Percentiles rank a stretch among this genome's conserved stretches.
These are phyloP conservation scores for Rhizodiscina lignyota DNA, from an alignment of 495 filamentous ascomycete genomes.

Conservation along the genomic window DNA sequence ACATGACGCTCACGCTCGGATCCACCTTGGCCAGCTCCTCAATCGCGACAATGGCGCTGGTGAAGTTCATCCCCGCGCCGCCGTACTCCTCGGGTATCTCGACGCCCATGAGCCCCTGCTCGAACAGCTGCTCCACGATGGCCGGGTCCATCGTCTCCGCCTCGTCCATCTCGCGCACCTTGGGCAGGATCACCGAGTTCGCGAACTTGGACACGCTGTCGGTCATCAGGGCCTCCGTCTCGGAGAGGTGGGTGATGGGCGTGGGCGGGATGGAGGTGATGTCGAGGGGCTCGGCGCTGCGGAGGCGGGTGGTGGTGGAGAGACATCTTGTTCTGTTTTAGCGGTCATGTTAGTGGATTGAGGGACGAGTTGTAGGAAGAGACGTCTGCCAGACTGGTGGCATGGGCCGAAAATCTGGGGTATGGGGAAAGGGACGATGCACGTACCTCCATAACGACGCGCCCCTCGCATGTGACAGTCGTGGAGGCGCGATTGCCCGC, in stretches of 20 bases:
- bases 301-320: slow-evolving; percentile 48
- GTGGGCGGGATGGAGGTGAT: slow-evolving; percentile 62
- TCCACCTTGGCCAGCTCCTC: slow-evolving; percentile 93
- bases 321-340: slow-evolving; percentile 46
- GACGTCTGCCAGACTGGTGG: no score
- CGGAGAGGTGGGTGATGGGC: slow-evolving; percentile 83
- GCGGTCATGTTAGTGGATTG: no score
- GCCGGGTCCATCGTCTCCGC: slow-evolving; percentile 80
- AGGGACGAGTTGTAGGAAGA: no score
- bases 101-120: slow-evolving; percentile 93
- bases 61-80: slow-evolving; percentile 97
- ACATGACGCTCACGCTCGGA: slow-evolving; percentile 83
- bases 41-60: slow-evolving; percentile 84
- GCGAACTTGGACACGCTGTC: slow-evolving; percentile 88
- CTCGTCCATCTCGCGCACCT: slow-evolving; percentile 96
- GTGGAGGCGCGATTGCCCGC: no score
- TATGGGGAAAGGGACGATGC: no score
- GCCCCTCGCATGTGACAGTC: no score
- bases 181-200: slow-evolving; percentile 71
- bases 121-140: slow-evolving; percentile 83
- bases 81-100: slow-evolving; percentile 97
- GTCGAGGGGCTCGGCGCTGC: slow-evolving; percentile 36
- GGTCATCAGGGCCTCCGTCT: slow-evolving; percentile 75
- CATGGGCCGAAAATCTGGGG: no score
- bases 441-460: no score